Base-by-base conservation (phyloP, 345 rosid genomes). In the Murraya koenigii region DNA sequence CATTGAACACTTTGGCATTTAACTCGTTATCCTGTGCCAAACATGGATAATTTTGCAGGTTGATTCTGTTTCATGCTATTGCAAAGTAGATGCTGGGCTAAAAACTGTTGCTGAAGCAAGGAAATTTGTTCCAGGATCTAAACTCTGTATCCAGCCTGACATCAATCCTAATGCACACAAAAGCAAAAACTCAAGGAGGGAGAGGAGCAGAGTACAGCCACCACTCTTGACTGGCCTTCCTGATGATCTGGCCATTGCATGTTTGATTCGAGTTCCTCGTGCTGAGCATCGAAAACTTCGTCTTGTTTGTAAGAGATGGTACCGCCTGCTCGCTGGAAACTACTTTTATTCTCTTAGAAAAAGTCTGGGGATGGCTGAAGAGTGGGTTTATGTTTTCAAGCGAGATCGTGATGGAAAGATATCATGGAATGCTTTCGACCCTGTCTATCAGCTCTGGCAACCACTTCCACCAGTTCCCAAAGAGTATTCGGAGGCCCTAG, bases 381-480 rank as follows among this genome's bases (percentile, higher is more conserved):
- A 95, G 81, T 95, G 98, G 98, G 91, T 93, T 71, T 95, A 95
- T 83, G 98, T 95, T 68, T 86, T 95, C 71, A 95, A 93, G 78
- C 80, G 98, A 77, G 98, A 95, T 9, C 94, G 97, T 3, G 98
- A 95, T 75, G 96, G 98, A 78, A 88, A 88, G 86, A 90, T 93
- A 80, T 90, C 98, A 1, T 95, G 98, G 98, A 93, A 90, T 83
- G 91, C 95, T 1, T 95, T 92, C 75, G 98, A 95, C 79, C 98
- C 98, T 3, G 80, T 82, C 64, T 85, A 85, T 80, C 98, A 95
- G 81, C 85, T 89, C 6, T 91, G 96, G 91, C 99, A 93, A 82
- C 99, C 98, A 22, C 98, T 95, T 76, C 97, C 99, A 41, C 99
- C 98, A 1, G 94, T 95, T 78, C 99, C 99, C 0, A 89, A 89